Evolutionary conservation across 1,284 basidiomycete genomes (phyloP).

Genomic region (Blastosporella zonata): DNA sequence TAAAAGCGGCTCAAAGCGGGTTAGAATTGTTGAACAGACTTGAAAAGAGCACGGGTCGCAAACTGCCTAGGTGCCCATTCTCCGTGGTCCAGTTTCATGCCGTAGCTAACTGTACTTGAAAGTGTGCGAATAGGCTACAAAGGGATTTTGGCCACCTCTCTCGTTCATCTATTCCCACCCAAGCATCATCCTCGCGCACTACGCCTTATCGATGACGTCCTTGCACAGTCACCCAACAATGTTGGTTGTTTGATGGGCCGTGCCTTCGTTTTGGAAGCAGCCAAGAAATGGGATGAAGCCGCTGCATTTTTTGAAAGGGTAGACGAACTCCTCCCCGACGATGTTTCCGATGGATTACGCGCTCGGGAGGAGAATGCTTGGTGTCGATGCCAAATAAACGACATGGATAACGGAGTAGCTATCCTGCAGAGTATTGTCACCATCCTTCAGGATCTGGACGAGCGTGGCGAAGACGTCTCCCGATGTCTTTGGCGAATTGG

Average conservation of each 20-base stretch:
- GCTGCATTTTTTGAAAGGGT: slow-evolving; percentile 57
- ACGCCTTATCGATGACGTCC: slow-evolving; percentile 69
- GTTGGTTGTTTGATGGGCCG: slow-evolving; percentile 69
- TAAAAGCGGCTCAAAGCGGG: slow-evolving; percentile 70
- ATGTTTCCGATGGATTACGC: slow-evolving; percentile 53
- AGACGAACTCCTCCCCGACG: slow-evolving; percentile 43
- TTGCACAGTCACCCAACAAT: slow-evolving; percentile 62
- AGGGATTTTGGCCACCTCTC: slow-evolving; percentile 63
- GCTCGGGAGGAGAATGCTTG: slow-evolving; percentile 85
- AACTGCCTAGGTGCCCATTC: slow-evolving; percentile 45
- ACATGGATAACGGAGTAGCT: slow-evolving; percentile 50
- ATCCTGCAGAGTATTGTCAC: slow-evolving; percentile 61
- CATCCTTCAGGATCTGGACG: slow-evolving; percentile 51
- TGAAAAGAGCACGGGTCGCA: slow-evolving; percentile 59
- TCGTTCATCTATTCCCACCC: slow-evolving; percentile 86
- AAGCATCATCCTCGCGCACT: slow-evolving; percentile 85
- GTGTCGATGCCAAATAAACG: slow-evolving; percentile 69
- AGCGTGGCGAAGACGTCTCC: slow-evolving; percentile 60
- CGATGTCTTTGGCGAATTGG: slow-evolving; percentile 86
- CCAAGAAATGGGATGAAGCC: slow-evolving; percentile 72
- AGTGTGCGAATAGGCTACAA: slow-evolving; percentile 66
- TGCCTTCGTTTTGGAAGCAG: slow-evolving; percentile 71
- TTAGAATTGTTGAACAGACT: slow-evolving; percentile 56
- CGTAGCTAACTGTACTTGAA: neutral
- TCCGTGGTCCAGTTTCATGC: neutral